These are phyloP conservation scores for Aspergillus tanneri DNA, from an alignment of 2,329 filamentous ascomycete species.

Conservation along the genomic window DNA sequence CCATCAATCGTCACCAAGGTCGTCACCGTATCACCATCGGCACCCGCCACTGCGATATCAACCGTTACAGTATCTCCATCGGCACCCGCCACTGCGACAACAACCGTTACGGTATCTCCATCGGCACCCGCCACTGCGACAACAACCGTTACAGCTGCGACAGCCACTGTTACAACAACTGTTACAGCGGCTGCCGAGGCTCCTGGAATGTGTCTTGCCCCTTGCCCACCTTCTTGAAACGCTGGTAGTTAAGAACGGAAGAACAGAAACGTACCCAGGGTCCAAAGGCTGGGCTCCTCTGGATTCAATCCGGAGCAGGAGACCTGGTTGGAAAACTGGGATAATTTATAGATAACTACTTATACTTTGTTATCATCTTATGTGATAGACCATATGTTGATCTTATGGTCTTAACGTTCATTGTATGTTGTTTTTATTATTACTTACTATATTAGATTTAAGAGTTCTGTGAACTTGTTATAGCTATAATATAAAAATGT, in stretches of 20 bases:
- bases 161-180: neutral
- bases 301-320: too few species aligned
- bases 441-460: too few species aligned
- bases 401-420: too few species aligned
- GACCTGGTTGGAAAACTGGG: too few species aligned
- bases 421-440: too few species aligned
- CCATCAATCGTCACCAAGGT: neutral
- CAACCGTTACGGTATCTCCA: neutral
- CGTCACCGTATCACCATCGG: neutral
- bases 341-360: too few species aligned
- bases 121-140: neutral
- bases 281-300: neutral
- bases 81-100: neutral
- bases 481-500: too few species aligned
- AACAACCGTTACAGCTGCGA: neutral
- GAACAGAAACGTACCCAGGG: neutral
- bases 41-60: neutral
- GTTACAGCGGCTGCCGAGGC: neutral
- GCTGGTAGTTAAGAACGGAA: neutral
- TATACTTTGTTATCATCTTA: too few species aligned
- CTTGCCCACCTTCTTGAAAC: neutral
- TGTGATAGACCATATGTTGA: too few species aligned
- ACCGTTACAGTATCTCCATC: neutral
- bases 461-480: too few species aligned
- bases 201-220: neutral